Percentiles rank a stretch among this genome's conserved stretches.
These are phyloP conservation scores for Angomonas desouzai DNA, from an alignment of 208 protist species.

Conservation along the genomic window DNA sequence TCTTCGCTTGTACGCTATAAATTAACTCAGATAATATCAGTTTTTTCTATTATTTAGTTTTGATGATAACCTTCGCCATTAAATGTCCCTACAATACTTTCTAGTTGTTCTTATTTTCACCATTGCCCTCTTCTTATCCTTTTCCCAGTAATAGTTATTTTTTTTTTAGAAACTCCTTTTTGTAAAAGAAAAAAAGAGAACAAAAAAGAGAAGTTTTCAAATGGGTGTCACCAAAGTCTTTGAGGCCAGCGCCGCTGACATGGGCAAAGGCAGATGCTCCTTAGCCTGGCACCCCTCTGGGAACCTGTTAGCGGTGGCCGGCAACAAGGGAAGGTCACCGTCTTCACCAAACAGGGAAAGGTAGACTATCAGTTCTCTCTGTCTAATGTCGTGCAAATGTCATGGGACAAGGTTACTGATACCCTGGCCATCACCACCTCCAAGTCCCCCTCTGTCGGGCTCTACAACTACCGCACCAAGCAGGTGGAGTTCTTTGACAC, in stretches of 20 bases:
- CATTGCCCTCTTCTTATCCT: slow-evolving; percentile 4
- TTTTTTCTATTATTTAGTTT: background rate
- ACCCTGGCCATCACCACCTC: slow-evolving; percentile 87
- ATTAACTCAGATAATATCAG: slow-evolving; percentile 2
- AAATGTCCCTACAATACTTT: slow-evolving; percentile 5
- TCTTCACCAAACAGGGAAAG: slow-evolving; percentile 78
- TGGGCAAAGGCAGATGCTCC: slow-evolving; percentile 64
- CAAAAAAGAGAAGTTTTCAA: no score
- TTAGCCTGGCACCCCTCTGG: slow-evolving; percentile 75
- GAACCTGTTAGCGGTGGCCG: slow-evolving; percentile 68
- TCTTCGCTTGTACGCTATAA: background rate
- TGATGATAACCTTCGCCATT: background rate
- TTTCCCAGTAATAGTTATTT: background rate
- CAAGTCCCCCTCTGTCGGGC: slow-evolving; percentile 46
- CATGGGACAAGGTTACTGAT: slow-evolving; percentile 88
- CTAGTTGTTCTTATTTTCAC: background rate
- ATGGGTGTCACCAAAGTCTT: slow-evolving; percentile 84
- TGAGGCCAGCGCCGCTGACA: slow-evolving; percentile 36
- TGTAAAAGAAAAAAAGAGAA: background rate
- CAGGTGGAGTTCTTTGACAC: slow-evolving; percentile 81
- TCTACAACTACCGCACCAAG: slow-evolving; percentile 76
- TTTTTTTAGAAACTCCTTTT: slow-evolving; percentile 5
- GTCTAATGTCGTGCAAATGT: slow-evolving; percentile 58
- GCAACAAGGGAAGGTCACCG: slow-evolving; percentile 76
- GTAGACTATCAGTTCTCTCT: slow-evolving; percentile 73